A percentile compares a stretch with the other conserved stretches of the same genome.
Evolutionary conservation across 2,329 filamentous ascomycete species (phyloP).

Genomic region (Ophidiomyces ophidiicola): DNA sequence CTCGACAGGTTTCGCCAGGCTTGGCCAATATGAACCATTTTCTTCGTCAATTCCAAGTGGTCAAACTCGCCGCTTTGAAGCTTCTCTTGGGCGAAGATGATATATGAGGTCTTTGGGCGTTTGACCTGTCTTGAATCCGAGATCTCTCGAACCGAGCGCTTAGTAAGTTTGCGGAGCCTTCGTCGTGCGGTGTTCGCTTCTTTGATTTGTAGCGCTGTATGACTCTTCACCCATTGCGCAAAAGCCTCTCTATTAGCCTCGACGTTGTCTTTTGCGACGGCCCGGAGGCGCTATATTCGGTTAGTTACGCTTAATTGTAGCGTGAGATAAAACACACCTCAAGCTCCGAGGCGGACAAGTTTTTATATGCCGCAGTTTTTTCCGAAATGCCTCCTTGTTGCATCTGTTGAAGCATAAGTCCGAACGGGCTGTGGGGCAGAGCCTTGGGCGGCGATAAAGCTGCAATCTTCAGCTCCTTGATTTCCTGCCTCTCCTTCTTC

Average conservation of each 20-base stretch:
- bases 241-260: constrained; percentile 35
- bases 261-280: constrained; percentile 38
- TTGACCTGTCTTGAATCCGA: constrained; percentile 45
- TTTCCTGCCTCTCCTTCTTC: constrained; percentile 9
- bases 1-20: constrained; percentile 27
- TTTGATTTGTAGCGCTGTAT: constrained; percentile 47
- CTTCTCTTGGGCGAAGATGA: constrained; percentile 34
- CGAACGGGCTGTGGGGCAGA: constrained; percentile 20
- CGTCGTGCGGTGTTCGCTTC: constrained; percentile 48
- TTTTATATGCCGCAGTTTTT: constrained; percentile 23
- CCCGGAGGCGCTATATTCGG: constrained; percentile 40
- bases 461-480: constrained; percentile 23
- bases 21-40: constrained; percentile 10
- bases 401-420: constrained; percentile 17
- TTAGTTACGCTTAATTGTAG: neutral
- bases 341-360: constrained; percentile 23
- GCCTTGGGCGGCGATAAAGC: constrained; percentile 28
- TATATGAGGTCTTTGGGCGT: constrained; percentile 28
- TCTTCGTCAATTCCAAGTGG: constrained; percentile 33
- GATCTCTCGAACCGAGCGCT: constrained; percentile 25
- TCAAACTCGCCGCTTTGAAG: constrained; percentile 37
- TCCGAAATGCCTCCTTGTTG: constrained; percentile 13
- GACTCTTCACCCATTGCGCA: constrained; percentile 42
- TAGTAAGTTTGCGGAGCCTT: constrained; percentile 21
- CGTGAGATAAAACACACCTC: constrained; percentile 25